Conservation (phyloP, 2,329 filamentous ascomycete species). For the Zalaria sp. region DNA sequence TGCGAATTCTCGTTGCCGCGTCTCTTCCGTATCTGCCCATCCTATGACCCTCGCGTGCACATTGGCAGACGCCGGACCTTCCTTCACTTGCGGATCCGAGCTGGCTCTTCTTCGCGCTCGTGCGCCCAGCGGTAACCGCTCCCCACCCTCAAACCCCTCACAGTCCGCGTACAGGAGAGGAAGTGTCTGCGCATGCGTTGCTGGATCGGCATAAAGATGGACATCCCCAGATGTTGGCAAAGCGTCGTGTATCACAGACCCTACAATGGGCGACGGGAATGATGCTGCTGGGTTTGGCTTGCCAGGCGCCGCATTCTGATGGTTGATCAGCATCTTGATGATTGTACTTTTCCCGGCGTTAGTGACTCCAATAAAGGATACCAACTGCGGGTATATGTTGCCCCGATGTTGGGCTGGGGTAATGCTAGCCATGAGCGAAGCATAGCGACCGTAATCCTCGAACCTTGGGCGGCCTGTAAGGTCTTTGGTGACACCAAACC, state of each 20-base stretch:
- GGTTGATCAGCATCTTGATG: constrained; percentile 31
- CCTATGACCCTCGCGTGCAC: constrained; percentile 14
- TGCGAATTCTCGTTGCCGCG: constrained; percentile 15
- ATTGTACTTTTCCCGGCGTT: constrained; percentile 32
- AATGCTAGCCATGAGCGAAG: constrained; percentile 21
- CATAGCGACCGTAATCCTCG: constrained; percentile 25
- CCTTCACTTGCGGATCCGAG: not conserved
- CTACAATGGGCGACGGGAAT: constrained; percentile 8
- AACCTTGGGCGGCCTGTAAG: constrained; percentile 12
- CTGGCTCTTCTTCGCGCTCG: constrained; percentile 2
- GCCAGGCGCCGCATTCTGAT: constrained; percentile 9
- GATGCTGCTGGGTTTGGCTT: constrained; percentile 17
- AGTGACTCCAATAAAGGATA: constrained; percentile 9
- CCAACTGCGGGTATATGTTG: constrained; percentile 5
- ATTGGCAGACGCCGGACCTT: not conserved
- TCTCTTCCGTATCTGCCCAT: constrained; percentile 10
- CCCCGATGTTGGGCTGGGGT: constrained; percentile 1
- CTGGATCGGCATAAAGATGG: constrained; percentile 35
- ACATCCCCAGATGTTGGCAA: constrained; percentile 34
- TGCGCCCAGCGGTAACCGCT: constrained; percentile 19
- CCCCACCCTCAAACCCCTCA: constrained; percentile 36
- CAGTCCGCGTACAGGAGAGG: constrained; percentile 36
- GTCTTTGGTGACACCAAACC: constrained; percentile 17
- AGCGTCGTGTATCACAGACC: constrained; percentile 9
- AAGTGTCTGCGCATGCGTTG: constrained; percentile 15